Base-by-base conservation (phyloP, 306 rosid genomes). In the Casuarina glauca region DNA sequence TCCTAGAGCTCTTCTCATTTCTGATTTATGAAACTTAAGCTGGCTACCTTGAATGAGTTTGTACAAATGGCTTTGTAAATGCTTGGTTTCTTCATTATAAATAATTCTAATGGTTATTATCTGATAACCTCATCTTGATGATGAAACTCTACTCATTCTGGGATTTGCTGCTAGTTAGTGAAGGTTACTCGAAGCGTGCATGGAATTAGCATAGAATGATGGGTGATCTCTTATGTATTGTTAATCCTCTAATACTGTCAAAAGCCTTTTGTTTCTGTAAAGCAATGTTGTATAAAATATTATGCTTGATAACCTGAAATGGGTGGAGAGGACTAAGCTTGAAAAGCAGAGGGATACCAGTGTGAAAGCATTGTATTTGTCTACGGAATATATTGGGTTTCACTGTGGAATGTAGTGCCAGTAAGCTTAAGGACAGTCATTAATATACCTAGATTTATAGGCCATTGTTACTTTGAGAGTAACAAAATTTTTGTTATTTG, bases 11-110 rank as follows among this genome's bases (percentile, higher is more conserved):
- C 42, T 60, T 41, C 19, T 4, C 49, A 41, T 17, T 66, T 43
- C 6, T 58, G 26, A 60, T 48, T 32, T 19, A 44, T 81, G 36
- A 43, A 63, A 69, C 19, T 70, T 46, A 43, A 76, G 66, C 63
- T 13, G 67, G 72, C 71, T 57, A 72, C 70, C 11, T 66, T 66
- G 46, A 70, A 53, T 51, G 73, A 68, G 72, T 26, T 26, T 26
- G 32, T 26, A 26, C 0, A 26, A 20, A n/a, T 66, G 46, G 50
- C 19, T 7, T 41, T 41, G 8, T 39, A 66, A 4, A 66, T 66
- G 50, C 32, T 26, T 26, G 32, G 32, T 26, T 26, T 26, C 32
- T 26, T 26, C 32, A 26, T 26, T 26, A 26, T 26, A 26, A 26
- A 26, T 26, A 26, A 26, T 26, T 26, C 32, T 26, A 26, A 26